Evolutionary conservation across 257 asterid genomes (phyloP), one percentile per base, ranked within the genome.

Genomic region (Penstemon davidsonii): DNA sequence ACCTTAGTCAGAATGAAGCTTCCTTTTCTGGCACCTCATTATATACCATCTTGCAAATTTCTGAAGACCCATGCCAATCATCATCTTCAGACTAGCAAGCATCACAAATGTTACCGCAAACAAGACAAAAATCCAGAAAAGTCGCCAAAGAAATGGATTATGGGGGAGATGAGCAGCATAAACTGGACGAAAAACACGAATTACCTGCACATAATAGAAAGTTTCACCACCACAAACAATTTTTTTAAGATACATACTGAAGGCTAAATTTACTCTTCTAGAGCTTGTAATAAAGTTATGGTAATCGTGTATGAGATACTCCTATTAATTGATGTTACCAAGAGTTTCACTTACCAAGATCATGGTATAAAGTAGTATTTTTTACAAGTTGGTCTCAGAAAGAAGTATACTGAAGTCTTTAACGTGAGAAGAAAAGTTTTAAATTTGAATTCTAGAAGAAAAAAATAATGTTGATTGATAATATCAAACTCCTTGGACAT

Each of bases 1-100:
- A 69, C 47, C 62, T 84, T 76, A 94, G 70, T 94, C 97, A 0
- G 87, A 65, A 73, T 94, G 99, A 77, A 87, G 78, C 77, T 91
- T 94, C 79, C 93, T 75, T 54, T 81, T 79, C 77, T 81, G 83
- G 75, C 97, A 91, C 73, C 97, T 83, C 62, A 75, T 81, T 46
- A 94, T 67, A 55, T 94, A 94, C 99, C 97, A 94, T 39, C 85
- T 79, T 0, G 99, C 99, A 43, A 84, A 86, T 67, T 83, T 85
- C 37, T 82, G 81, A 18, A 94, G 97, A 19, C 92, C 95, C 92
- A 86, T 88, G 52, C 97, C 95, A 18, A 91, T 68, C 93, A 94
- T 64, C 83, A 94, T 60, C 83, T 94, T 91, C 33, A 88, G 95
- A 74, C 96, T 88, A 41, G 89, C 85, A 39, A 94, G 96, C 97